Conservation (phyloP, 2,329 filamentous ascomycete genomes). For the Penicillium hesseltinei region DNA sequence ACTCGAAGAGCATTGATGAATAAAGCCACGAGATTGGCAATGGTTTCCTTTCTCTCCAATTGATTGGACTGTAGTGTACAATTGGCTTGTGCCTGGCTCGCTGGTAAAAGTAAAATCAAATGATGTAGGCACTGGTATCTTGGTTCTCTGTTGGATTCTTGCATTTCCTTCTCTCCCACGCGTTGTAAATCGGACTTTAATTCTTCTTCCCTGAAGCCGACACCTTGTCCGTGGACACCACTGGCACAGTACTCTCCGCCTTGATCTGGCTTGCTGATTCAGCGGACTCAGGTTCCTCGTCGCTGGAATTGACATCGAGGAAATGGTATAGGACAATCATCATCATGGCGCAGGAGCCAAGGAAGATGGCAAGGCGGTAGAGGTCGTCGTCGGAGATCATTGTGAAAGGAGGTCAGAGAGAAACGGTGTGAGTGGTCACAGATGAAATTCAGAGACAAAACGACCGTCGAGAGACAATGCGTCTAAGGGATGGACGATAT, state of each 20-base stretch:
- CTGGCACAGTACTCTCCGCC: background rate
- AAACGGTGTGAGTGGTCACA: background rate
- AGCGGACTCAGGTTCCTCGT: conserved; percentile 37
- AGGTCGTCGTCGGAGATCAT: conserved; percentile 96
- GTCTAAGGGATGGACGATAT: background rate
- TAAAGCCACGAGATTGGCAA: background rate
- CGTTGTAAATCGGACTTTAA: background rate
- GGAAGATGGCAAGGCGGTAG: conserved; percentile 87
- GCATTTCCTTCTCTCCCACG: background rate
- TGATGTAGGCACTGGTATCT: conserved; percentile 11
- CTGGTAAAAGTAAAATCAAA: conserved; percentile 7
- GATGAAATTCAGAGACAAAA: background rate
- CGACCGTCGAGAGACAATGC: background rate
- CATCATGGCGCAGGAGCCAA: conserved; percentile 84
- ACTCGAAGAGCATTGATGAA: background rate
- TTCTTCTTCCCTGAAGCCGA: conserved; percentile 7
- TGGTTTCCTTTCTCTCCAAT: background rate
- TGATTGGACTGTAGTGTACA: conserved; percentile 4
- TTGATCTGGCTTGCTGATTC: conserved; percentile 13
- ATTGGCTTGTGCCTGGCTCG: background rate
- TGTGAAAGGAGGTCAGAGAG: conserved; percentile 36
- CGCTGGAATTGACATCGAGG: conserved; percentile 85
- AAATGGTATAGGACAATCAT: conserved; percentile 95
- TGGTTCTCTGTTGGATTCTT: background rate
- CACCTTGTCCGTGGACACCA: conserved; percentile 3